Evolutionary conservation across 768 basidiomycete species (phyloP), one percentile per base, ranked within the genome.

Genomic region (Cytidiella melzeri): DNA sequence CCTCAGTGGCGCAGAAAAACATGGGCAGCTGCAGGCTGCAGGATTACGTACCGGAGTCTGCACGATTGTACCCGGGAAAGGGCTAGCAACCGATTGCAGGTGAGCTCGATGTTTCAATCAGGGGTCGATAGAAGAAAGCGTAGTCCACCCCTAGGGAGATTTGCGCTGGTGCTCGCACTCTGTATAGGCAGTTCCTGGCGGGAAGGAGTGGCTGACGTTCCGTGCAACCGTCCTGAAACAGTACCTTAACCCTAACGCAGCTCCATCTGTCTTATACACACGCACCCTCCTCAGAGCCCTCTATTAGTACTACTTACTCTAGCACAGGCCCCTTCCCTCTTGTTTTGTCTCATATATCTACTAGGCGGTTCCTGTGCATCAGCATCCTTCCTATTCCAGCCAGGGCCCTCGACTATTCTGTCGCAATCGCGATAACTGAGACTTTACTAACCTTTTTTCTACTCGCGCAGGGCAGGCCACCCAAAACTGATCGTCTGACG

Each of bases 41-140:
- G 52, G 52, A 49, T 53, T 48, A 53, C 52, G 47, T 50, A 53
- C 19, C 42, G 6, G 12, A 30, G 26, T 18, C 40, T 26, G 27
- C 52, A 7, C 15, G 48, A 47, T 42, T 42, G 42, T 30, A 21
- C 30, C 48, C 52, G 34, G 52, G 49, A 49, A 53, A 53, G 47
- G 52, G 47, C 43, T 53, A 53, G 52, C 34, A 21, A 38, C 34
- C 25, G 19, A 19, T 23, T 23, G 21, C 52, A 53, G 48, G 52
- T 53, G 38, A 53, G 52, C 51, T 23, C 24, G 20, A 30, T 43
- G 42, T 26, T 53, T 41, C 36, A 41, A 53, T 53, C 52, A 49
- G 30, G 41, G n/a, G 34, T 43, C 47, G 47, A 41, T 48, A 48
- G 47, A 48, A n/a, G n/a, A n/a, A n/a, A 26, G 40, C 27, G 52